Conservation (phyloP, 805 yeast genomes). For the Starmerella etchellsii region DNA sequence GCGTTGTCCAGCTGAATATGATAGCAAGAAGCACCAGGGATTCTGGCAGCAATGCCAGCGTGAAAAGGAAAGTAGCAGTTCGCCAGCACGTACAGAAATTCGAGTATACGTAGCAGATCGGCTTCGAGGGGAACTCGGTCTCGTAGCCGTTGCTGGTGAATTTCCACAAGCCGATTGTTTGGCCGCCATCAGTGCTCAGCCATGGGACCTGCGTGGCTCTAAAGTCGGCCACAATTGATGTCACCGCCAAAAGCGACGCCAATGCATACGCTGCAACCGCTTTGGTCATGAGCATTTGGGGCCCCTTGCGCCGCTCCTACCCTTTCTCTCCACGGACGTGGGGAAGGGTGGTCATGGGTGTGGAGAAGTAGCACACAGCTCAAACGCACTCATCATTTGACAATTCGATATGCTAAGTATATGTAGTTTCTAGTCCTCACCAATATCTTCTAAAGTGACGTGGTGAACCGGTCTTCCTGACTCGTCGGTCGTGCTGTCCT, state of each 20-base stretch:
- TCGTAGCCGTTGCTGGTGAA: conserved; percentile 2
- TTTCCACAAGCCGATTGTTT: conserved; percentile 12
- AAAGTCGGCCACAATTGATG: conserved; percentile 1
- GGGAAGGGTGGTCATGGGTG: too few relatives aligned
- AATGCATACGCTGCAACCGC: not conserved
- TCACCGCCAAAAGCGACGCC: not conserved
- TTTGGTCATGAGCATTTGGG: not conserved
- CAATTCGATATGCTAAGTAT: too few relatives aligned
- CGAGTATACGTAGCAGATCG: conserved; percentile 14
- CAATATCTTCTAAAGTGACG: too few relatives aligned
- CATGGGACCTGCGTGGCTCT: conserved; percentile 13
- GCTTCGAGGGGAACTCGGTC: conserved; percentile 19
- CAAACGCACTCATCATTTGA: too few relatives aligned
- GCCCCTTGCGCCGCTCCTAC: too few relatives aligned
- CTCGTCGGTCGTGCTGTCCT: too few relatives aligned
- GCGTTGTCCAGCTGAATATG: conserved; percentile 16
- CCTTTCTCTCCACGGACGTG: too few relatives aligned
- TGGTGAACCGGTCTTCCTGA: too few relatives aligned
- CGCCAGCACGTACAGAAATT: conserved; percentile 25
- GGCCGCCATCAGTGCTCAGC: conserved; percentile 12
- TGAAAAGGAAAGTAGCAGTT: conserved; percentile 22
- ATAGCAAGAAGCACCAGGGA: conserved; percentile 13
- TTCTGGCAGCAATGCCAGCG: conserved; percentile 21
- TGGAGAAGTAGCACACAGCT: too few relatives aligned
- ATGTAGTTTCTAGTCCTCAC: too few relatives aligned